These are phyloP conservation scores for Diaporthe destruens DNA, from an alignment of 2,329 filamentous ascomycete species.

Conservation along the genomic window DNA sequence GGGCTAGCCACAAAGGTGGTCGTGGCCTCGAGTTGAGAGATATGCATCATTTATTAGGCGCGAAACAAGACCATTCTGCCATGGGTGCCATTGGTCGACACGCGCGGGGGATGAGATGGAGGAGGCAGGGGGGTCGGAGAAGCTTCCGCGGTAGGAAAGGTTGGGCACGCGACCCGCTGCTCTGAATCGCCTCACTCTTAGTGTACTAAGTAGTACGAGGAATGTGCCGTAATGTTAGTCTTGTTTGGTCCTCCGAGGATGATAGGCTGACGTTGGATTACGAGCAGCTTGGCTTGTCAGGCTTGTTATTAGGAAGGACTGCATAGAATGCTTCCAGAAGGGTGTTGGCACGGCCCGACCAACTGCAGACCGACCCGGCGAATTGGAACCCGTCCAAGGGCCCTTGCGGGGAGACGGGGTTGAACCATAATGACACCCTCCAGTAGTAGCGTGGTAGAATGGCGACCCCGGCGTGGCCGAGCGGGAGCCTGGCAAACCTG, in stretches of 20 bases:
- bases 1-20: constrained; percentile 2
- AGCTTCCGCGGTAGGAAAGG: constrained; percentile 33
- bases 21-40: neutral
- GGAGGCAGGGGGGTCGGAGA: constrained; percentile 3
- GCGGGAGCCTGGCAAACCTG: neutral
- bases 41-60: neutral
- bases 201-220: too few relatives aligned
- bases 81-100: neutral
- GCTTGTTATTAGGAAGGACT: too few relatives aligned
- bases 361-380: constrained; percentile 25
- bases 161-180: constrained; percentile 1
- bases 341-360: constrained; percentile 10
- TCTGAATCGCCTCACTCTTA: constrained; percentile 16
- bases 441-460: neutral
- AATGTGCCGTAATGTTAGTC: neutral
- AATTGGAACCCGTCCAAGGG: constrained; percentile 21
- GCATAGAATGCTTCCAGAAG: constrained; percentile 29
- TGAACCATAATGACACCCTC: neutral
- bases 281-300: neutral
- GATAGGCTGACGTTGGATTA: neutral
- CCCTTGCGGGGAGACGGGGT: constrained; percentile 11
- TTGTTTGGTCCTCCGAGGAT: neutral
- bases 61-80: constrained; percentile 5
- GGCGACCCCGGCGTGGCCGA: constrained; percentile 18
- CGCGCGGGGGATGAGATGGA: neutral